A percentile compares a stretch with the other conserved stretches of the same genome.
These are phyloP conservation scores for Stemphylium vesicarium DNA, from an alignment of 2,329 filamentous ascomycete species.

Conservation along the genomic window DNA sequence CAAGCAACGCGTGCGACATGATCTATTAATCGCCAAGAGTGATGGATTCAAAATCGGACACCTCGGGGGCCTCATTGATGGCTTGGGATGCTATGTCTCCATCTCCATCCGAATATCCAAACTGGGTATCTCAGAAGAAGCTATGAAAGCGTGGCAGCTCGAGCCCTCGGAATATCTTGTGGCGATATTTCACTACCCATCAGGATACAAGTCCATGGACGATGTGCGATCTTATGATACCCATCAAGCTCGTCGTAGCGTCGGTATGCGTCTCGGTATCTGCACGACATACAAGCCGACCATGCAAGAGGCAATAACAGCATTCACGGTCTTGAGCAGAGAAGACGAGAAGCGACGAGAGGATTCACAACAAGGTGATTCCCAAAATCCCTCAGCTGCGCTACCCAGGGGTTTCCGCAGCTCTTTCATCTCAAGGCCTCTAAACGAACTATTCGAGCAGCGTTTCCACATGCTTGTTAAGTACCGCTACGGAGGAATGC, in stretches of 20 bases:
- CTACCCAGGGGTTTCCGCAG: constrained; percentile 54
- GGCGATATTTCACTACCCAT: constrained; percentile 70
- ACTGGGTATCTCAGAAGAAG: constrained; percentile 75
- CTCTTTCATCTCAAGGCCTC: constrained; percentile 73
- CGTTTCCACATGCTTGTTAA: constrained; percentile 69
- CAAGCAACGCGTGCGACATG: constrained; percentile 58
- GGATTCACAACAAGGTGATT: constrained; percentile 25
- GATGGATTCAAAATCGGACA: constrained; percentile 75
- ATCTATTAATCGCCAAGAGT: constrained; percentile 66
- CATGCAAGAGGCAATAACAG: constrained; percentile 57
- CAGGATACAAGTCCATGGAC: constrained; percentile 67
- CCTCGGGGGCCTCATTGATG: constrained; percentile 58
- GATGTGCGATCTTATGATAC: constrained; percentile 55
- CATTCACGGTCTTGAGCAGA: constrained; percentile 55
- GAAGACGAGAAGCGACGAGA: constrained; percentile 38
- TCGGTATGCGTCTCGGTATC: constrained; percentile 73
- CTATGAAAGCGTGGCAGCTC: constrained; percentile 78
- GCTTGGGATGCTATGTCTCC: constrained; percentile 62
- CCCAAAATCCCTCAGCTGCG: constrained; percentile 18
- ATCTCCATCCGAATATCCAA: constrained; percentile 73
- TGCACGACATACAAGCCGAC: constrained; percentile 76
- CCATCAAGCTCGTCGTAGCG: constrained; percentile 39
- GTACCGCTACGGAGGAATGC: constrained; percentile 61
- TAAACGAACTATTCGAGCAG: constrained; percentile 71
- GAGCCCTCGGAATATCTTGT: constrained; percentile 71